Evolutionary conservation across 1,284 basidiomycete species (phyloP).

Genomic region (Phylloboletellus chloephorus): DNA sequence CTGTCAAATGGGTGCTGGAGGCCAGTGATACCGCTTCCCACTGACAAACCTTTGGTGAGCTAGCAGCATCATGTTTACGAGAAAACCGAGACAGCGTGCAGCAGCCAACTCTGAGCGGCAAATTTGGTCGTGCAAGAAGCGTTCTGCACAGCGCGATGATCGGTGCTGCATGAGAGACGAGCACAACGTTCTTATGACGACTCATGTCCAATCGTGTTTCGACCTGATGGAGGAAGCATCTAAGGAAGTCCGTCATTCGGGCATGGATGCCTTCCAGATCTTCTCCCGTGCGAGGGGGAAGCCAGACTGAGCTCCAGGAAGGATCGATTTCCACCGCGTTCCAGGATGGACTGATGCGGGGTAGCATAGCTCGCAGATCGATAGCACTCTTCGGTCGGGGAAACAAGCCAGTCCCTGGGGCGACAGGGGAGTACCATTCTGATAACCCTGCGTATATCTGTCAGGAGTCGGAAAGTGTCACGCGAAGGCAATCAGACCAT

Average conservation of each 20-base stretch:
- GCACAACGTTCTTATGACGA: slow-evolving; percentile 48
- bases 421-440: slow-evolving; percentile 81
- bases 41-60: slow-evolving; percentile 34
- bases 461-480: slow-evolving; percentile 8
- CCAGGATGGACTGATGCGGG: slow-evolving; percentile 58
- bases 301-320: slow-evolving; percentile 59
- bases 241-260: slow-evolving; percentile 51
- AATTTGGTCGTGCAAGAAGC: slow-evolving; percentile 47
- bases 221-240: slow-evolving; percentile 46
- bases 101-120: slow-evolving; percentile 60
- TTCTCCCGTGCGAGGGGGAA: slow-evolving; percentile 71
- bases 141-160: slow-evolving; percentile 64
- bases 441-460: slow-evolving; percentile 49
- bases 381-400: slow-evolving; percentile 57
- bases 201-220: slow-evolving; percentile 38
- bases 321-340: slow-evolving; percentile 58
- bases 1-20: slow-evolving; percentile 53
- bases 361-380: slow-evolving; percentile 46
- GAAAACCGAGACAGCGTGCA: slow-evolving; percentile 58
- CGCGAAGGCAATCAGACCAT: slow-evolving; percentile 44
- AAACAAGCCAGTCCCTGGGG: slow-evolving; percentile 62
- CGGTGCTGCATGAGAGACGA: slow-evolving; percentile 79
- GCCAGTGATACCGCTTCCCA: slow-evolving; percentile 46
- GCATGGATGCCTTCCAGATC: slow-evolving; percentile 58
- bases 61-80: slow-evolving; percentile 25